phyloP scores from a whole-genome alignment of 23 red algal species.

The Cyanidium caldarium region DNA sequence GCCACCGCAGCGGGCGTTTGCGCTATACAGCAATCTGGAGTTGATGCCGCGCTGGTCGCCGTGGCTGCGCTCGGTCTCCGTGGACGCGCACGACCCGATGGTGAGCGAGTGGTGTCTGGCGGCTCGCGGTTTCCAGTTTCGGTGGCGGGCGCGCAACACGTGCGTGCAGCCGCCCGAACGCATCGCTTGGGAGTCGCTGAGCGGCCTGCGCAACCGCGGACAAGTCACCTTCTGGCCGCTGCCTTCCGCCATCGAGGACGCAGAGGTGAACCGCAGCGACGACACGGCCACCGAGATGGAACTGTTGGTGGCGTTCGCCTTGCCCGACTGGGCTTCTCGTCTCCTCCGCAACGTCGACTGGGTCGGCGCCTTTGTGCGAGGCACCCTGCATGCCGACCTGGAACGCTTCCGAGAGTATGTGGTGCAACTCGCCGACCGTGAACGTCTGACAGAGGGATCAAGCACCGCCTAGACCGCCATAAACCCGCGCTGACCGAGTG shows the following conservation, averaged over 20 bases:
- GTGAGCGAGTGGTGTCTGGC: slow-evolving; percentile 3
- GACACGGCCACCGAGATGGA: background rate
- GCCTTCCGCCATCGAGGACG: no score
- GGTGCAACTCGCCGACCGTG: background rate
- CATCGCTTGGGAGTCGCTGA: slow-evolving; percentile 9
- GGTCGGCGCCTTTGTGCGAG: background rate
- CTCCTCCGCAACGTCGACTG: background rate
- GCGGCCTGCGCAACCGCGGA: slow-evolving; percentile 13
- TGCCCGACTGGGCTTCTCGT: background rate
- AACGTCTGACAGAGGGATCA: background rate
- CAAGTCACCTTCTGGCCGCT: background rate
- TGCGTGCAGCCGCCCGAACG: background rate
- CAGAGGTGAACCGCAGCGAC: no score
- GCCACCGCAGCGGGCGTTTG: background rate
- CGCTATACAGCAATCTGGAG: slow-evolving; percentile 1
- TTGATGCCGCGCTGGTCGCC: slow-evolving; percentile 20
- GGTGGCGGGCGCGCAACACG: slow-evolving; percentile 7
- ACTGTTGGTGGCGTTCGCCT: background rate
- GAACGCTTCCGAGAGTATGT: background rate
- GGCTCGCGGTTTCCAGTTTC: background rate
- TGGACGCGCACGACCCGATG: slow-evolving; percentile 13
- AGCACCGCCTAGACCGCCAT: no score
- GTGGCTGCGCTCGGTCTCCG: slow-evolving; percentile 6
- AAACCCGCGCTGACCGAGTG: no score
- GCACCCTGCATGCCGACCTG: background rate